phyloP scores from a whole-genome alignment of 140 eudicot genomes.

The Senecio squalidus region DNA sequence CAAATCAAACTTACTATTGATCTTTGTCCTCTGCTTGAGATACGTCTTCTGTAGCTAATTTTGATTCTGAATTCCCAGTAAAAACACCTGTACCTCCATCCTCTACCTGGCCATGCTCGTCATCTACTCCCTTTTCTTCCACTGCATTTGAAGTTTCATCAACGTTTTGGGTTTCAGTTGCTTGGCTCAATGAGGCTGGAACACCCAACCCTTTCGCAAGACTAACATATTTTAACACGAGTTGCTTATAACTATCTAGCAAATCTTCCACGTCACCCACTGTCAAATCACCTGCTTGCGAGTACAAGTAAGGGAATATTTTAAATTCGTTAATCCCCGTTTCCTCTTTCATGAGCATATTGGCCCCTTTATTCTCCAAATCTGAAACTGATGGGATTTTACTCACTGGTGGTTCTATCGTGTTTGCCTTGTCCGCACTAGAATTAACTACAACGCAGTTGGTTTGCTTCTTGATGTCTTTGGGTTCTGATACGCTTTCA shows the following conservation, averaged over 20 bases:
- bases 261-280: conserved; percentile 68
- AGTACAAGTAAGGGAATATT: conserved; percentile 59
- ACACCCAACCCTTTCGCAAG: conserved; percentile 81
- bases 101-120: not conserved
- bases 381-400: conserved; percentile 63
- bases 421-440: conserved; percentile 23
- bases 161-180: conserved; percentile 9
- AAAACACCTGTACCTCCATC: conserved; percentile 13
- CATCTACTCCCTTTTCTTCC: conserved; percentile 11
- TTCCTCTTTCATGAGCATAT: conserved; percentile 54
- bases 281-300: conserved; percentile 71
- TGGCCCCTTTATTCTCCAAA: conserved; percentile 75
- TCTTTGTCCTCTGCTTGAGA: conserved; percentile 21
- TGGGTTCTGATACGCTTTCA: conserved; percentile 10
- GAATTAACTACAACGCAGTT: conserved; percentile 13
- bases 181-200: conserved; percentile 16
- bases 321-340: conserved; percentile 32
- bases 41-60: conserved; percentile 22
- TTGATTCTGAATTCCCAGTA: conserved; percentile 31
- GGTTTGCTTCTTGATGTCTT: conserved; percentile 16
- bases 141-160: conserved; percentile 21
- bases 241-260: conserved; percentile 63
- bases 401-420: conserved; percentile 27
- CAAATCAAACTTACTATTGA: conserved; percentile 6
- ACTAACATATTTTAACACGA: conserved; percentile 73